Percentiles rank a stretch among this genome's conserved stretches.
phyloP scores from a whole-genome alignment of 108 stramenopile species.

The Discostella stelligeroides region DNA sequence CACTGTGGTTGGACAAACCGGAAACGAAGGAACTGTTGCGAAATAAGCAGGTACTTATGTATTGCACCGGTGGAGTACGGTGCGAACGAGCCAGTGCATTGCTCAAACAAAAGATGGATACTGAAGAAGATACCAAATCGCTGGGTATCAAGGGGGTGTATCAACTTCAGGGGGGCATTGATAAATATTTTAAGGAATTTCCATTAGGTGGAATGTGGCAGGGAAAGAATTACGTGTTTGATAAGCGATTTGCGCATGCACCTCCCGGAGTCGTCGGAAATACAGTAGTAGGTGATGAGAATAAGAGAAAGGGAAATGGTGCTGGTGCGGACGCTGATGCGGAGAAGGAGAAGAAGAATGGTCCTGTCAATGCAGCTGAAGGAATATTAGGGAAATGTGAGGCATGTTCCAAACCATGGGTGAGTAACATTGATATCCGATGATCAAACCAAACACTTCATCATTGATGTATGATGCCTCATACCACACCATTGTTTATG shows the following conservation, averaged over 20 bases:
- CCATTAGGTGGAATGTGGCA: constrained; percentile 87
- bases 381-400: constrained; percentile 78
- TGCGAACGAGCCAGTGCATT: constrained; percentile 88
- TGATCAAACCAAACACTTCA: too few species aligned
- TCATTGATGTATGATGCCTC: too few species aligned
- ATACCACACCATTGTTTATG: neutral
- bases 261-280: constrained; percentile 58
- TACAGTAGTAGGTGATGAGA: constrained; percentile 42
- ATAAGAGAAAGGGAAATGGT: constrained; percentile 2
- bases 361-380: constrained; percentile 33
- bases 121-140: constrained; percentile 60
- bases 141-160: constrained; percentile 80
- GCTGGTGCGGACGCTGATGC: too few species aligned
- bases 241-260: constrained; percentile 90
- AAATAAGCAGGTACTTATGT: constrained; percentile 86
- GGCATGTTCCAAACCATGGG: constrained; percentile 82
- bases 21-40: constrained; percentile 78
- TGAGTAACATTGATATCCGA: too few species aligned
- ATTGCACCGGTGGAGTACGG: constrained; percentile 90
- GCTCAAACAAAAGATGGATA: constrained; percentile 74
- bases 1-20: constrained; percentile 69
- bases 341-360: constrained; percentile 9
- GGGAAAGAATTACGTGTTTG: constrained; percentile 93
- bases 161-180: constrained; percentile 91
- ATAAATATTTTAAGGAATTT: constrained; percentile 85